phyloP scores from a whole-genome alignment of 495 filamentous ascomycete species.

The Cercophora newfieldiana region DNA sequence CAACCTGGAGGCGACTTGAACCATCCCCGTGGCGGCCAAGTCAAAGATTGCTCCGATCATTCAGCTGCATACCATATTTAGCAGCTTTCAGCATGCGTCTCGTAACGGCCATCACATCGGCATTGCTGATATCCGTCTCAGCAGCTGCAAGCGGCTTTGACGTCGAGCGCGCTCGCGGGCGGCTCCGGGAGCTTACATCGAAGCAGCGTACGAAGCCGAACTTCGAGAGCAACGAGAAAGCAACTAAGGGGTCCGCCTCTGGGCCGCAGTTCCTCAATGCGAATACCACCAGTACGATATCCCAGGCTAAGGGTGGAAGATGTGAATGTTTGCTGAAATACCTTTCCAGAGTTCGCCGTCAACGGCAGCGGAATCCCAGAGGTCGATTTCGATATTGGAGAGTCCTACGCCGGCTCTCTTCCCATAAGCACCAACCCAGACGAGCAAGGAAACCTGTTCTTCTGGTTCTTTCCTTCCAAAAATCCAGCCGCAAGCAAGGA shows the following conservation, averaged over 20 bases:
- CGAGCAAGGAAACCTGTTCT: constrained; percentile 62
- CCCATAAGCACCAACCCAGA: constrained; percentile 58
- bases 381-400: constrained; percentile 73
- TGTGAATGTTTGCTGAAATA: background rate
- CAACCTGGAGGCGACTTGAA: no score
- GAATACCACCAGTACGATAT: constrained; percentile 37
- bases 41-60: no score
- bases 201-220: background rate
- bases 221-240: background rate
- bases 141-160: background rate
- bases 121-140: background rate
- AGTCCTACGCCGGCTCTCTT: constrained; percentile 71
- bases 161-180: background rate
- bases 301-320: background rate
- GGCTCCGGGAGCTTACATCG: background rate
- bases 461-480: constrained; percentile 73
- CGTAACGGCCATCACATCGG: background rate
- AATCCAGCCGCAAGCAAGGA: constrained; percentile 61
- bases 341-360: constrained; percentile 57
- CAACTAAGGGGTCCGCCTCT: background rate
- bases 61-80: no score
- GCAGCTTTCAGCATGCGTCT: background rate
- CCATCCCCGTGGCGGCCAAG: no score
- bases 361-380: constrained; percentile 69
- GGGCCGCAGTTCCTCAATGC: constrained; percentile 36